Evolutionary conservation across 2,329 filamentous ascomycete species (phyloP).

Genomic region (Diaporthe velutina): DNA sequence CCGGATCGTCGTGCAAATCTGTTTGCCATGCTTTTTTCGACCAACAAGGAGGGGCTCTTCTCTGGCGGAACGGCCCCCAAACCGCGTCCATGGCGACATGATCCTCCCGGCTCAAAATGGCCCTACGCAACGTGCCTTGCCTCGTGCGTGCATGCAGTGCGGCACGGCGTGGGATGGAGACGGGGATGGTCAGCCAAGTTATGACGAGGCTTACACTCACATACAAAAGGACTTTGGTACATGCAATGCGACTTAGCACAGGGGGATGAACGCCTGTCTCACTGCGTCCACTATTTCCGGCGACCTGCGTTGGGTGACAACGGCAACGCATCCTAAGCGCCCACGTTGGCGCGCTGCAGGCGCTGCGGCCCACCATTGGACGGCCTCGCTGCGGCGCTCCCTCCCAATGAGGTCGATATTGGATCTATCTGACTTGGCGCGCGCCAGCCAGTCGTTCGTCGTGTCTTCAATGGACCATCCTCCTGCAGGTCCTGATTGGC

Average conservation of each 20-base stretch:
- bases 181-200: background rate
- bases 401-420: slow-evolving; percentile 32
- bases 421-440: slow-evolving; percentile 36
- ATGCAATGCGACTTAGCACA: background rate
- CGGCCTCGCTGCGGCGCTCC: background rate
- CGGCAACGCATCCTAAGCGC: slow-evolving; percentile 38
- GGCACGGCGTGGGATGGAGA: background rate
- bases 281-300: slow-evolving; percentile 27
- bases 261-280: slow-evolving; percentile 6
- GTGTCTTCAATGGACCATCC: slow-evolving; percentile 21
- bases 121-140: no score
- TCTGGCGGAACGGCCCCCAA: slow-evolving; percentile 10
- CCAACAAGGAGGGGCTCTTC: background rate
- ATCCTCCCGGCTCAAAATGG: no score
- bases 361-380: slow-evolving; percentile 36
- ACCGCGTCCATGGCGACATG: background rate
- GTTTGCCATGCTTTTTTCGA: background rate
- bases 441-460: slow-evolving; percentile 40
- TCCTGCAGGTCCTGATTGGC: slow-evolving; percentile 37
- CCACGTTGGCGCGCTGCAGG: slow-evolving; percentile 30
- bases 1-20: background rate
- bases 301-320: slow-evolving; percentile 34
- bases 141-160: background rate
- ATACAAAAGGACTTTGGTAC: background rate
- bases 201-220: background rate